phyloP scores from a whole-genome alignment of 306 rosid species.

The Dryas drummondii region DNA sequence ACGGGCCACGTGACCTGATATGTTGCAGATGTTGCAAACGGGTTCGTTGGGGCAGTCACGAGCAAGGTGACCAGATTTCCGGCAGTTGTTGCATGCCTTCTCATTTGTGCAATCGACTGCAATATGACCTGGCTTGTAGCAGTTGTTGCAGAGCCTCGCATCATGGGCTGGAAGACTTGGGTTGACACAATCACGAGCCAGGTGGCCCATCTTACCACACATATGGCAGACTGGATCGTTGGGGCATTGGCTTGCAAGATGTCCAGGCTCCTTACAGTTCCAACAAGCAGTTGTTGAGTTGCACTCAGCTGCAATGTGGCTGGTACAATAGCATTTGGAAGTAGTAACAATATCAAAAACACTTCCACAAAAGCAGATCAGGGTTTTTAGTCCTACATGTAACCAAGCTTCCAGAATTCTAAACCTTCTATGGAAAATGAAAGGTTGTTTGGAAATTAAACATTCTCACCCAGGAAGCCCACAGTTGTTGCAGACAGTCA shows the following conservation, averaged over 20 bases:
- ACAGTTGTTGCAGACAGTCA: slow-evolving; percentile 31
- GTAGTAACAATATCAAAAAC: neutral
- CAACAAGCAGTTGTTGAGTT: slow-evolving; percentile 24
- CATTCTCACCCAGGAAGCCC: slow-evolving; percentile 32
- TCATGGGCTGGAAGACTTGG: slow-evolving; percentile 15
- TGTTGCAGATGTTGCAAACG: slow-evolving; percentile 26
- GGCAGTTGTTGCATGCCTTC: slow-evolving; percentile 26
- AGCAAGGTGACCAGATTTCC: slow-evolving; percentile 27
- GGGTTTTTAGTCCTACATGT: neutral
- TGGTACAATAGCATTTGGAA: slow-evolving; percentile 3
- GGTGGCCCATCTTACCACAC: slow-evolving; percentile 30
- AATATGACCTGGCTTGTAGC: slow-evolving; percentile 30
- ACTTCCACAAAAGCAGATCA: neutral
- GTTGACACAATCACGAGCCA: slow-evolving; percentile 23
- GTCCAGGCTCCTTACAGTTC: slow-evolving; percentile 34
- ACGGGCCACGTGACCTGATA: slow-evolving; percentile 31
- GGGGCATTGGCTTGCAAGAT: slow-evolving; percentile 28
- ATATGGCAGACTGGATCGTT: slow-evolving; percentile 20
- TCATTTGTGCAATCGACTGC: slow-evolving; percentile 24
- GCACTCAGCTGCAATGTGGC: slow-evolving; percentile 31
- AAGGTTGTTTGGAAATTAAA: neutral
- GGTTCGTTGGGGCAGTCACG: slow-evolving; percentile 26
- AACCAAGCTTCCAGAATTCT: neutral
- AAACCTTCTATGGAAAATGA: neutral
- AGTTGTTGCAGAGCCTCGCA: slow-evolving; percentile 29